phyloP scores from a whole-genome alignment of 2,329 filamentous ascomycete species.

The Gaeumannomyces tritici region DNA sequence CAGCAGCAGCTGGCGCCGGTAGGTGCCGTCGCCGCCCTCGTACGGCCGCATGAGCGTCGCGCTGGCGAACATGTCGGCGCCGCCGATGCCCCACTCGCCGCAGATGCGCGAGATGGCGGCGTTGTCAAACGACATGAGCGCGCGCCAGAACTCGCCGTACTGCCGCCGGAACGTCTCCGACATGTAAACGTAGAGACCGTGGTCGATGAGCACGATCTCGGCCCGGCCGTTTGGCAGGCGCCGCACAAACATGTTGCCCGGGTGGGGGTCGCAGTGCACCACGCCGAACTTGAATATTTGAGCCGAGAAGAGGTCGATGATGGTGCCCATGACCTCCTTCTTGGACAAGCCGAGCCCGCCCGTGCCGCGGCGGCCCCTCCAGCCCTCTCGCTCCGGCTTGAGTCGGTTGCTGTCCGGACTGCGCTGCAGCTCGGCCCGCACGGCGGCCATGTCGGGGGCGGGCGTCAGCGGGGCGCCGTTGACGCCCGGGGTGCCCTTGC shows the following conservation, averaged over 20 bases:
- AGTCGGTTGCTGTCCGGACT: slow-evolving; percentile 39
- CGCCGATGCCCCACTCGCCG: slow-evolving; percentile 75
- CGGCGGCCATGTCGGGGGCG: slow-evolving; percentile 34
- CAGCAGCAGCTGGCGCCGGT: slow-evolving; percentile 50
- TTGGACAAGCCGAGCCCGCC: slow-evolving; percentile 78
- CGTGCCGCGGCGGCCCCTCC: slow-evolving; percentile 61
- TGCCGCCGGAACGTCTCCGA: slow-evolving; percentile 71
- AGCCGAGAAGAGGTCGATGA: slow-evolving; percentile 92
- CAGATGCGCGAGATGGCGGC: slow-evolving; percentile 64
- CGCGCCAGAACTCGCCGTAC: slow-evolving; percentile 89
- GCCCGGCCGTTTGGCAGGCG: slow-evolving; percentile 71
- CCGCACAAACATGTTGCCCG: slow-evolving; percentile 93
- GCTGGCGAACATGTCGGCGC: slow-evolving; percentile 82
- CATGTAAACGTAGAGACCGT: slow-evolving; percentile 94
- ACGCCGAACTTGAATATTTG: slow-evolving; percentile 97
- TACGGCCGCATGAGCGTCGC: slow-evolving; percentile 88
- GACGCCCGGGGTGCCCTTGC: slow-evolving; percentile 69
- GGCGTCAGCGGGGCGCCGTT: slow-evolving; percentile 50
- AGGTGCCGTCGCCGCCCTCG: slow-evolving; percentile 67
- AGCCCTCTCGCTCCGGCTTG: slow-evolving; percentile 72
- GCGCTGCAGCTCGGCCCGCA: slow-evolving; percentile 35
- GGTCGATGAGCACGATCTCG: slow-evolving; percentile 92
- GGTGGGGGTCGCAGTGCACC: slow-evolving; percentile 94
- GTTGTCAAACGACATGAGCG: slow-evolving; percentile 89
- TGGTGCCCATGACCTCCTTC: slow-evolving; percentile 89